These are phyloP conservation scores for Nyssa sinensis DNA, from an alignment of 148 eudicot genomes.

Conservation along the genomic window DNA sequence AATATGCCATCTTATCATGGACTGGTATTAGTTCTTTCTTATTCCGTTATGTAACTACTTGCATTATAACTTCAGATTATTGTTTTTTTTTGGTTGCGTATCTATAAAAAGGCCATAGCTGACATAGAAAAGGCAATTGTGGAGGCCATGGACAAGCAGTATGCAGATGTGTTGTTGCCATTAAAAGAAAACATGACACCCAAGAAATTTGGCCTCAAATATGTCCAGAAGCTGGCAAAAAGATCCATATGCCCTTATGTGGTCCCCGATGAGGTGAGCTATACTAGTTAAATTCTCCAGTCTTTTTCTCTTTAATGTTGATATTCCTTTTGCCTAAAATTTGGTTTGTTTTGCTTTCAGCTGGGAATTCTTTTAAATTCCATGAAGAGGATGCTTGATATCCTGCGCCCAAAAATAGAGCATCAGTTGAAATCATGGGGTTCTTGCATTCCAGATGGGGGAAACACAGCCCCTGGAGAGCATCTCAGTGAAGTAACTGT, in stretches of 20 bases:
- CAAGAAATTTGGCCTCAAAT: conserved; percentile 73
- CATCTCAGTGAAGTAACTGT: conserved; percentile 84
- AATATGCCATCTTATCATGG: neutral
- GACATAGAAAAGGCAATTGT: conserved; percentile 73
- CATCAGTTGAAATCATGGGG: conserved; percentile 75
- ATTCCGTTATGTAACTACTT: neutral
- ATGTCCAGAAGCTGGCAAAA: conserved; percentile 70
- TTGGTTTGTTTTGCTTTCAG: conserved; percentile 36
- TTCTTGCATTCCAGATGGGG: conserved; percentile 65
- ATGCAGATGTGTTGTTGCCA: conserved; percentile 71
- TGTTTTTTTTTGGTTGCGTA: neutral
- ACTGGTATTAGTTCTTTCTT: neutral
- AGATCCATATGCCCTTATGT: conserved; percentile 46
- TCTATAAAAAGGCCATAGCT: conserved; percentile 57
- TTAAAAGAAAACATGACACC: conserved; percentile 64
- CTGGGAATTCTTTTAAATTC: conserved; percentile 79
- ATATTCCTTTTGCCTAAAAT: neutral
- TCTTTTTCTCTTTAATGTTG: neutral
- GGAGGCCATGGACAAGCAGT: conserved; percentile 81
- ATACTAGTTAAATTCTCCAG: neutral
- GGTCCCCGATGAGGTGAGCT: conserved; percentile 71
- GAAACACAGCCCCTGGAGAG: conserved; percentile 72
- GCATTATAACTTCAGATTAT: neutral
- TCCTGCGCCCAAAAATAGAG: conserved; percentile 69
- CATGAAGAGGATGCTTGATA: conserved; percentile 82